Evolutionary conservation across 495 filamentous ascomycete species (phyloP).

Genomic region (Aspergillus saccharolyticus): DNA sequence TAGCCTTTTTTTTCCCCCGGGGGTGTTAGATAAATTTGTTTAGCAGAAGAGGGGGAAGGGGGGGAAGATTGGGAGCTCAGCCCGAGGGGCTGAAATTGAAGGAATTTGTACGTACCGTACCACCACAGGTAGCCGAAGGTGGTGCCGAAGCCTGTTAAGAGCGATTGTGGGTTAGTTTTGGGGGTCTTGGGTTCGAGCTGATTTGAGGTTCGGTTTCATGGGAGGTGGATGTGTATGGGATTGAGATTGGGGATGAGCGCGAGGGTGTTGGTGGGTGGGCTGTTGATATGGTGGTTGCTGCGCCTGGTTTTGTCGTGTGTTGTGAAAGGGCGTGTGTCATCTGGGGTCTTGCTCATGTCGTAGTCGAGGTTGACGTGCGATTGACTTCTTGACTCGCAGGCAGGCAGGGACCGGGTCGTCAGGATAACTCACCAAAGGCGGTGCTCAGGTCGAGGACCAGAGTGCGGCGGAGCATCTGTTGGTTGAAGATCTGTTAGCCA

Average conservation of each 20-base stretch:
- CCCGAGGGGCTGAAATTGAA: too few species aligned
- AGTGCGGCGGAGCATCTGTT: constrained; percentile 65
- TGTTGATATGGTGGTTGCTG: background rate
- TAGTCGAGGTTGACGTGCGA: background rate
- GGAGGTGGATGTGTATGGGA: too few species aligned
- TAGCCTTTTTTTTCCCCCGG: constrained; percentile 50
- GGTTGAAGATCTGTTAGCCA: constrained; percentile 1
- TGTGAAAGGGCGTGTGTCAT: too few species aligned
- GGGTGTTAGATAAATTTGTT: constrained; percentile 3
- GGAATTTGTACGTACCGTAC: constrained; percentile 61
- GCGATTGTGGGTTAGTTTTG: background rate
- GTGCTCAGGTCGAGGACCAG: constrained; percentile 76
- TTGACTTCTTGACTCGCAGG: background rate
- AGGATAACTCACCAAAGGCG: constrained; percentile 58
- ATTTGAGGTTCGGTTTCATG: too few species aligned
- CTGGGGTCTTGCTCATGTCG: background rate
- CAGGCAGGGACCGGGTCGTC: background rate
- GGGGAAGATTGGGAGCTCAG: background rate
- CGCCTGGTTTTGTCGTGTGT: too few species aligned
- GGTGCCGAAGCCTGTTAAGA: constrained; percentile 55
- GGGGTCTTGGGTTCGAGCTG: background rate
- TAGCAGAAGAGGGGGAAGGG: too few species aligned
- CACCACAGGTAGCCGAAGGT: constrained; percentile 72
- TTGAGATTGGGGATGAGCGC: too few species aligned
- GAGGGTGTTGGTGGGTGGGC: too few species aligned